Base-by-base conservation (phyloP, 768 basidiomycete species). In the Calocybe cyanea region DNA sequence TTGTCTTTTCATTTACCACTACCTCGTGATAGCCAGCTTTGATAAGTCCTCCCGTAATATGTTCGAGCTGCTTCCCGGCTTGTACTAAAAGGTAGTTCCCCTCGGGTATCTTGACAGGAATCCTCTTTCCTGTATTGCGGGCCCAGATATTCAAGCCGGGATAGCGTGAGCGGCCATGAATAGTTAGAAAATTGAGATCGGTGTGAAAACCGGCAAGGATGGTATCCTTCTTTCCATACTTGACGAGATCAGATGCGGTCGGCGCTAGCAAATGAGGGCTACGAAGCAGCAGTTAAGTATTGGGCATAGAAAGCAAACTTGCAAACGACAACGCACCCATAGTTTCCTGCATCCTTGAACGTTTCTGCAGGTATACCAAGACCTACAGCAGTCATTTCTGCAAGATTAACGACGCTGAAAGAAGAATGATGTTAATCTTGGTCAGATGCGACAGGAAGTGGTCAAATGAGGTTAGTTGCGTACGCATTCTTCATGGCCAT, bases 1-100 rank as follows among this genome's bases (percentile, higher is more conserved):
- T 35, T 0, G 94, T 95, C 14, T 75, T 77, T 17, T 81, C 77
- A 45, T 89, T 96, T 32, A 94, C 92, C 5, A 92, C 89, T 4
- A 98, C 94, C 57, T 98, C 94, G 55, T 98, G 94, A 60, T 78
- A 95, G 3, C 94, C 94, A 10, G 94, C 94, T 57, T 88, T 88
- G 60, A 98, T 82, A 21, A 94, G 67, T 0, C 94, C 87, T 13
- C 85, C 87, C 18, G 75, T 81, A 34, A 92, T 69, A 63, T 91
- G 89, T 60, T 96, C 94, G 9, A 98, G 77, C 61, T 98, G 94
- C 64, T 93, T 95, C 32, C 94, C 94, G 1, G 93, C 93, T 64
- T 98, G 94, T 1, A 98, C 91, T 11, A 98, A 78, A 25, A 98
- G 75, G 59, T 84, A 83, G 32, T 83, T 78, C 3, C 86, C 88